phyloP scores from a whole-genome alignment of 1,139 yeast genomes.

The Tardiomyces depauwii region DNA sequence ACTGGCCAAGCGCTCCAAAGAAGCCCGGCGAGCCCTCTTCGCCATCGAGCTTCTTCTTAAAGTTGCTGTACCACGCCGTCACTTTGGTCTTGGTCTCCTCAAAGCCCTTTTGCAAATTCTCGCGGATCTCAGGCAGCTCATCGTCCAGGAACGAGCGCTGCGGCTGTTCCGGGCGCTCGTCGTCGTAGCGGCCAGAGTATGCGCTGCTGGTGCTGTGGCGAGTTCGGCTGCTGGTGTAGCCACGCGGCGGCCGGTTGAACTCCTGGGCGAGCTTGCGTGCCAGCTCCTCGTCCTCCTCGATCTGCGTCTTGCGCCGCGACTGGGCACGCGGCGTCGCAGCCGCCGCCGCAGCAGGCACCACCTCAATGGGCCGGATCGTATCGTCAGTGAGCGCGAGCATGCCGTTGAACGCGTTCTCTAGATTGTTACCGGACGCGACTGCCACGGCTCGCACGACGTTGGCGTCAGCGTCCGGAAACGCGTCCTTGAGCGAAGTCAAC shows the following conservation, averaged over 20 bases:
- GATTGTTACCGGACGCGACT: conserved; percentile 71
- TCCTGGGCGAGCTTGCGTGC: conserved; percentile 75
- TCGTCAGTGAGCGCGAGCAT: conserved; percentile 69
- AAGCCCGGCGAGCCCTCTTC: conserved; percentile 13
- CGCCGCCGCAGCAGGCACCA: conserved; percentile 8
- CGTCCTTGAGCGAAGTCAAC: conserved; percentile 50
- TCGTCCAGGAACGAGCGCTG: conserved; percentile 40
- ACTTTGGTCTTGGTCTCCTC: conserved; percentile 77
- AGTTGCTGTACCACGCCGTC: conserved; percentile 70
- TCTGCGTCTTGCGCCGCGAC: conserved; percentile 29
- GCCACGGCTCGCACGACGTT: conserved; percentile 64
- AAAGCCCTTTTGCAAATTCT: conserved; percentile 61
- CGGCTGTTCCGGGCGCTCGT: conserved; percentile 9
- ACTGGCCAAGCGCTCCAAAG: conserved; percentile 14
- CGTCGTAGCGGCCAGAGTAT: conserved; percentile 19
- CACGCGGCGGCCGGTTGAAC: conserved; percentile 22
- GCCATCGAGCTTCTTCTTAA: conserved; percentile 45
- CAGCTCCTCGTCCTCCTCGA: conserved; percentile 69
- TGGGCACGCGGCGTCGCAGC: conserved; percentile 17
- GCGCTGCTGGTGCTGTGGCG: conserved; percentile 8
- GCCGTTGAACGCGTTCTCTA: conserved; percentile 86
- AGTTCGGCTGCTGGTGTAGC: conserved; percentile 3
- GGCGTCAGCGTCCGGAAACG: conserved; percentile 69
- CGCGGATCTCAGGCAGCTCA: conserved; percentile 54
- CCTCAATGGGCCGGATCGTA: conserved; percentile 17